Percentiles rank a stretch among this genome's conserved stretches.
phyloP scores from a whole-genome alignment of 441 rosid species.

The Daphne laureola region DNA sequence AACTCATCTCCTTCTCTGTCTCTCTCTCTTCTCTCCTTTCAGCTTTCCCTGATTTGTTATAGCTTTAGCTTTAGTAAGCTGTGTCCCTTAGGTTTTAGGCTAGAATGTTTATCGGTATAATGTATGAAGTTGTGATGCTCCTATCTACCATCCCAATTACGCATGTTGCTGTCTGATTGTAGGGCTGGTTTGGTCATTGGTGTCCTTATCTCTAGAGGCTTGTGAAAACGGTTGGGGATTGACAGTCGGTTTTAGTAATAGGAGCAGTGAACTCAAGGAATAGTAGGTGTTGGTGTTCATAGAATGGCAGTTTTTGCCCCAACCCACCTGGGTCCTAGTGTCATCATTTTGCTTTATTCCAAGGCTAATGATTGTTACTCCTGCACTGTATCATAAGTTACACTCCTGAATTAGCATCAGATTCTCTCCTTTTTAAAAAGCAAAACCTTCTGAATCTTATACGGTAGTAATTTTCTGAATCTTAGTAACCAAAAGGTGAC shows the following conservation, averaged over 20 bases:
- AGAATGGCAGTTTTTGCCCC: constrained; percentile 30
- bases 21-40: constrained; percentile 3
- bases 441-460: too few species aligned
- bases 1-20: not conserved
- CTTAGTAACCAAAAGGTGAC: too few species aligned
- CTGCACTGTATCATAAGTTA: too few species aligned
- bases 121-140: not conserved
- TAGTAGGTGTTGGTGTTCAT: constrained; percentile 34
- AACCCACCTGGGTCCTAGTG: not conserved
- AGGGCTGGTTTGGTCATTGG: constrained; percentile 8
- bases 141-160: not conserved
- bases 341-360: too few species aligned
- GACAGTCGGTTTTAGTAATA: constrained; percentile 16
- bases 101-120: not conserved
- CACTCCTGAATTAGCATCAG: too few species aligned
- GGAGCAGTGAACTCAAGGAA: constrained; percentile 12
- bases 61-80: not conserved
- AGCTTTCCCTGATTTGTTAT: not conserved
- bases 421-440: too few species aligned
- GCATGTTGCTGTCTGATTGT: not conserved
- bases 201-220: not conserved
- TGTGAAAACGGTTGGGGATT: constrained; percentile 9
- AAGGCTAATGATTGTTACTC: too few species aligned
- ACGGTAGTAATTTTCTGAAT: too few species aligned
- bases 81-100: not conserved